Conservation (phyloP, 2,329 filamentous ascomycete species). For the Rachicladosporium sp. region DNA sequence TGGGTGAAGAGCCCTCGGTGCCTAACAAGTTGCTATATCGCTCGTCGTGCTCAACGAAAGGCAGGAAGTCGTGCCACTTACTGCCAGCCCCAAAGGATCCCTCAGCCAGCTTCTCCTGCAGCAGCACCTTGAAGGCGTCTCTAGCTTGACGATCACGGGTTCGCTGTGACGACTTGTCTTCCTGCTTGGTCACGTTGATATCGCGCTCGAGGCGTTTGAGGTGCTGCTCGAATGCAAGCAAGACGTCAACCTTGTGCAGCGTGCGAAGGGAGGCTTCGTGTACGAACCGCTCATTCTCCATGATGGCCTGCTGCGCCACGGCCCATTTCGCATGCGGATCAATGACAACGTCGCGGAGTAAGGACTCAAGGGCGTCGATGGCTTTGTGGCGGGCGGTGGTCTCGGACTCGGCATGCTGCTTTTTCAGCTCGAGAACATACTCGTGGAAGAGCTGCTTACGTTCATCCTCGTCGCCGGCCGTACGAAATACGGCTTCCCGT, state of each 20-base stretch:
- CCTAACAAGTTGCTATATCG: slow-evolving; percentile 76
- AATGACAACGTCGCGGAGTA: slow-evolving; percentile 68
- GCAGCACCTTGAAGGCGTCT: slow-evolving; percentile 63
- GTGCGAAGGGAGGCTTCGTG: slow-evolving; percentile 73
- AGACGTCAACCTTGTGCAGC: slow-evolving; percentile 76
- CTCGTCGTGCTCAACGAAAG: slow-evolving; percentile 63
- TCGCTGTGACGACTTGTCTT: slow-evolving; percentile 68
- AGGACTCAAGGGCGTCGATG: slow-evolving; percentile 66
- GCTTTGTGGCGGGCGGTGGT: slow-evolving; percentile 61
- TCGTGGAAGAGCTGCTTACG: slow-evolving; percentile 85
- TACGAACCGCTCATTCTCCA: slow-evolving; percentile 64
- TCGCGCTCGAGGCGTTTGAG: slow-evolving; percentile 83
- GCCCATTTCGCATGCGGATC: slow-evolving; percentile 93
- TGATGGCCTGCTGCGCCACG: slow-evolving; percentile 73
- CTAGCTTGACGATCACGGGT: slow-evolving; percentile 77
- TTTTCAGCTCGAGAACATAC: slow-evolving; percentile 77
- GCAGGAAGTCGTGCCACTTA: slow-evolving; percentile 77
- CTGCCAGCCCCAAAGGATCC: slow-evolving; percentile 80
- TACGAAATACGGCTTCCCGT: slow-evolving; percentile 88
- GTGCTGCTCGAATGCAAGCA: slow-evolving; percentile 88
- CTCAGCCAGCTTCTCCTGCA: slow-evolving; percentile 59
- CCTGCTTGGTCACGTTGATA: slow-evolving; percentile 83
- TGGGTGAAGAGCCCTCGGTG: slow-evolving; percentile 48
- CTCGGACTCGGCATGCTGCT: slow-evolving; percentile 67
- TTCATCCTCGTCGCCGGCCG: slow-evolving; percentile 76